These are phyloP conservation scores for Spinacia oleracea DNA, from an alignment of 179 eudicot genomes.

Conservation along the genomic window DNA sequence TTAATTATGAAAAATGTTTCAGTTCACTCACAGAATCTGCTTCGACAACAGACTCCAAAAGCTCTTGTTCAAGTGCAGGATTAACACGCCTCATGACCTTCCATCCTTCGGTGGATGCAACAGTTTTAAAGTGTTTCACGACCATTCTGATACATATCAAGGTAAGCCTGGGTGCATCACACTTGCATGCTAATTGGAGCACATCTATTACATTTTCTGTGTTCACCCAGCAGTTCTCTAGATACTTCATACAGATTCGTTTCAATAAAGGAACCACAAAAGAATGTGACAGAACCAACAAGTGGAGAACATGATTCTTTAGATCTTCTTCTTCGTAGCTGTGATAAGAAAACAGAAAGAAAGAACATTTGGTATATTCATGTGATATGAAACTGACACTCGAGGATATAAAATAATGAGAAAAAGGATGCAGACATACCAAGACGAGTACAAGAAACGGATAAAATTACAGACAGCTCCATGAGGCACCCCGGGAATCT, in stretches of 20 bases:
- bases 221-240: constrained; percentile 58
- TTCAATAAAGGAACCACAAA: constrained; percentile 57
- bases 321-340: constrained; percentile 74
- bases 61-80: constrained; percentile 84
- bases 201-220: constrained; percentile 71
- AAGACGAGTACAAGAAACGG: constrained; percentile 75
- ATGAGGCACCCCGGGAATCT: constrained; percentile 59
- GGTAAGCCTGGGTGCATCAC: constrained; percentile 67
- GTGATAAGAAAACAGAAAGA: constrained; percentile 26
- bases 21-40: constrained; percentile 65
- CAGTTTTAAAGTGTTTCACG: constrained; percentile 50
- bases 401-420: background rate
- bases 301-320: constrained; percentile 66
- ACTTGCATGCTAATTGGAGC: constrained; percentile 64
- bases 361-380: background rate
- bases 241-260: constrained; percentile 50
- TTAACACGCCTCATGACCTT: constrained; percentile 67
- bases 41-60: constrained; percentile 70
- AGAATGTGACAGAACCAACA: constrained; percentile 73
- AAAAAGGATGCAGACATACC: constrained; percentile 40
- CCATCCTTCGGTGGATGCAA: constrained; percentile 77
- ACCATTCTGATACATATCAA: constrained; percentile 58
- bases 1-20: too few relatives aligned
- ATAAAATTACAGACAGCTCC: constrained; percentile 58
- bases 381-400: background rate